Evolutionary conservation across 2,329 filamentous ascomycete genomes (phyloP), one percentile per base, ranked within the genome.

Genomic region (Alternaria burnsii): DNA sequence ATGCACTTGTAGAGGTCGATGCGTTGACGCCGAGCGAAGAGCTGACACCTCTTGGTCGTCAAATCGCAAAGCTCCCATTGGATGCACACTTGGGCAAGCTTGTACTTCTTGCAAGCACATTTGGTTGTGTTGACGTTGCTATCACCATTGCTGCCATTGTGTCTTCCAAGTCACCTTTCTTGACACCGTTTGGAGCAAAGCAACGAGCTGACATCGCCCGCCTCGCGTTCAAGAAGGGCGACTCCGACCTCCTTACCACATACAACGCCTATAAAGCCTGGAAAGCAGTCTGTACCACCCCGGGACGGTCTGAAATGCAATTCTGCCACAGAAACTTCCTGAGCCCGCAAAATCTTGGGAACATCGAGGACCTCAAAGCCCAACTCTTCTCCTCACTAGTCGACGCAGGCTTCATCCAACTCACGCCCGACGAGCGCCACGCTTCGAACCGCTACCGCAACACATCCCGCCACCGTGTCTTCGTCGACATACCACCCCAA

Each of bases 321-420:
- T 99, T 96, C 79, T 99, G 95, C 81, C 89, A 91, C 71, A 97
- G 97, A 81, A 97, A 97, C 78, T 97, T 94, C 73, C 86, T 99
- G 53, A 94, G 90, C 62, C 86, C 90, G n/a, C 93, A 96, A 76
- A 95, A 92, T 4, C 85, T 99, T 4, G 85, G 88, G 47, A 97
- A 95, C 65, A 97, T 99, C 65, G 95, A 99, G 77, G 95, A 99
- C 70, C 85, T 98, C 54, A 99, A 98, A 79, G 91, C 91, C 7
- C 95, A 99, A 72, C 87, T 99, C 0, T 84, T 97, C 1, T 89
- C 92, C 2, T 91, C 92, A 0, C 85, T 99, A 1, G 91, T 90
- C 7, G 95, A 98, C 70, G 92, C 93, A 0, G 92, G 93, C 0
- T 91, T 97, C 65, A 81, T 98, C 6, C 87, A 86, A 11, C 83